A percentile compares a stretch with the other conserved stretches of the same genome.
phyloP scores from a whole-genome alignment of 2,329 filamentous ascomycete genomes.

The Ascochyta rabiei region DNA sequence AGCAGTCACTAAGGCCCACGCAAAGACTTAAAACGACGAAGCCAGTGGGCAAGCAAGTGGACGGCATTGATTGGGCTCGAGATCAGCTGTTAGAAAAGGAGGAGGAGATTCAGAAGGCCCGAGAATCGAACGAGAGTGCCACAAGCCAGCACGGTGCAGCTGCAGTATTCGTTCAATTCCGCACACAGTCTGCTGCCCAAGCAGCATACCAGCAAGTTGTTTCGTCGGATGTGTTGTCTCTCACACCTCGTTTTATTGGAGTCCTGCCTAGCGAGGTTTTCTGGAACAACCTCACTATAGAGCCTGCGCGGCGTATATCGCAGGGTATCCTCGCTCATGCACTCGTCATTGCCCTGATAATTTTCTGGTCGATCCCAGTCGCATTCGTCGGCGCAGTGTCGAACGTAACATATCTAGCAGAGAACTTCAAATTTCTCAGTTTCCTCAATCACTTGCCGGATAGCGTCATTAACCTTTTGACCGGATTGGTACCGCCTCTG shows the following conservation, averaged over 20 bases:
- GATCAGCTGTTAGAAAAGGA: conserved; percentile 76
- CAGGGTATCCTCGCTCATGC: conserved; percentile 73
- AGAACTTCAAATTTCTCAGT: conserved; percentile 68
- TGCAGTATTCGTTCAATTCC: conserved; percentile 91
- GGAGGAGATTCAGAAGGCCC: conserved; percentile 71
- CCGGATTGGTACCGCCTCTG: conserved; percentile 81
- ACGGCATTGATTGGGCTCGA: conserved; percentile 91
- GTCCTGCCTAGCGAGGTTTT: conserved; percentile 82
- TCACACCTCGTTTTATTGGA: conserved; percentile 85
- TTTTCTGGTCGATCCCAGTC: conserved; percentile 84
- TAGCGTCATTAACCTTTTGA: conserved; percentile 79
- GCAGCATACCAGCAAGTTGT: conserved; percentile 71
- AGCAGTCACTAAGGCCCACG: conserved; percentile 61
- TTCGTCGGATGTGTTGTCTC: conserved; percentile 64
- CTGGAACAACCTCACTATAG: conserved; percentile 83
- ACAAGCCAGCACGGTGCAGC: conserved; percentile 65
- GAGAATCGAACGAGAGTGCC: conserved; percentile 68
- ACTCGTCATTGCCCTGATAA: conserved; percentile 77
- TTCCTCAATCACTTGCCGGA: conserved; percentile 76
- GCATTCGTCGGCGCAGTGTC: conserved; percentile 84
- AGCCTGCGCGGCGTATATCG: conserved; percentile 80
- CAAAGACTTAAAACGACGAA: conserved; percentile 42
- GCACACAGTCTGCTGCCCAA: conserved; percentile 81
- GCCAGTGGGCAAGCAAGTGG: conserved; percentile 83
- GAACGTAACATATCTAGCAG: conserved; percentile 74